These are phyloP conservation scores for Musa beccarii DNA, from an alignment of 176 grass and related monocot species.

Conservation along the genomic window DNA sequence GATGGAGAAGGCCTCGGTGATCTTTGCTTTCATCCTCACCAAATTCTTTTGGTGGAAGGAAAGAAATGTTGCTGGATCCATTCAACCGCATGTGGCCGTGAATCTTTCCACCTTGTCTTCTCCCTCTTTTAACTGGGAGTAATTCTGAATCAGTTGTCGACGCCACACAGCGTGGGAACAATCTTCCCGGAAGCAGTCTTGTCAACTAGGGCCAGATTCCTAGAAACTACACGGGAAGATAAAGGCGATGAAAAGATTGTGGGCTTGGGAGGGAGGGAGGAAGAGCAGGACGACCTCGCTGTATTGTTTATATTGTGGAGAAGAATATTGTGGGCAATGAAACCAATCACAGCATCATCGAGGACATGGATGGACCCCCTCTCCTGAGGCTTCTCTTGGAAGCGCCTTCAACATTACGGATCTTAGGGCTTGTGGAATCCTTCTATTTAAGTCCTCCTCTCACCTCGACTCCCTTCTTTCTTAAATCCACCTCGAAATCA, in stretches of 20 bases:
- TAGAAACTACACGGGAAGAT: background rate
- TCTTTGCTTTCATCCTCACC: background rate
- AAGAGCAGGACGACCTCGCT: slow-evolving; percentile 6
- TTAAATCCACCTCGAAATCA: slow-evolving; percentile 17
- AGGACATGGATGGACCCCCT: background rate
- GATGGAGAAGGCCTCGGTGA: background rate
- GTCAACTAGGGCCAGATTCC: background rate
- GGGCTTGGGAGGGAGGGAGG: background rate
- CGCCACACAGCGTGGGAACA: background rate
- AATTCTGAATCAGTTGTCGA: background rate
- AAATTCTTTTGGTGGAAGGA: background rate
- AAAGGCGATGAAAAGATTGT: background rate
- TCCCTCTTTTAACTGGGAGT: too few species aligned
- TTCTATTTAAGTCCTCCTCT: background rate
- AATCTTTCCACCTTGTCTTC: background rate
- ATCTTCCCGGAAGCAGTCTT: background rate
- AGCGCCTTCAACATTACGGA: slow-evolving; percentile 5
- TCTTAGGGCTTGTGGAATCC: background rate
- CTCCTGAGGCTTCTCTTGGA: background rate
- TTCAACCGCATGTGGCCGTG: background rate
- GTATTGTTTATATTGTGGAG: background rate
- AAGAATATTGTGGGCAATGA: background rate
- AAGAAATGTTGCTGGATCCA: too few species aligned
- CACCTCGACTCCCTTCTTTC: slow-evolving; percentile 12
- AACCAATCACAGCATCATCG: background rate